A percentile compares a stretch with the other conserved stretches of the same genome.
These are phyloP conservation scores for Starmerella apicola DNA, from an alignment of 805 yeast species.

Conservation along the genomic window DNA sequence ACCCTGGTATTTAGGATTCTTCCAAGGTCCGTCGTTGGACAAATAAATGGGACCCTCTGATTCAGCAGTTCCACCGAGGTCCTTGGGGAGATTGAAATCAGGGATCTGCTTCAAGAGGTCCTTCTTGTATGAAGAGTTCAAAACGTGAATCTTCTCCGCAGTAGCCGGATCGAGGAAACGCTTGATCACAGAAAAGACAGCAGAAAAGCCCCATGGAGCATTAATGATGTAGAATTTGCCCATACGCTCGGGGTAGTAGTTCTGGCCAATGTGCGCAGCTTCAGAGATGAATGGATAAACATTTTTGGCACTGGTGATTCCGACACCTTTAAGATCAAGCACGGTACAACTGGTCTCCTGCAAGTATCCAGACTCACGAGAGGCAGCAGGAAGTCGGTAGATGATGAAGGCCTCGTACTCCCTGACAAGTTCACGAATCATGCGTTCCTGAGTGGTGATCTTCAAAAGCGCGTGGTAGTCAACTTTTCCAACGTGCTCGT, in stretches of 20 bases:
- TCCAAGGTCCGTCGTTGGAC: constrained; percentile 95
- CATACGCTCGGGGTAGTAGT: constrained; percentile 98
- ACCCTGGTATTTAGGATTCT: constrained; percentile 75
- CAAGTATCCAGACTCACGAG: constrained; percentile 62
- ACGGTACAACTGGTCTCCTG: constrained; percentile 96
- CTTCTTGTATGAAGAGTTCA: constrained; percentile 64
- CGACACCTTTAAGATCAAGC: constrained; percentile 87
- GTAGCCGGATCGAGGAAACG: constrained; percentile 96
- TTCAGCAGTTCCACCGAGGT: constrained; percentile 76
- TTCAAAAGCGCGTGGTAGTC: constrained; percentile 83
- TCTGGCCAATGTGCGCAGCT: constrained; percentile 89
- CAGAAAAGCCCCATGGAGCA: constrained; percentile 94
- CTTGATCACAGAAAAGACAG: constrained; percentile 83
- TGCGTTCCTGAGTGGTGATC: constrained; percentile 88
- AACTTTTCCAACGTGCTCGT: constrained; percentile 87
- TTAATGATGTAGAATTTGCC: constrained; percentile 92
- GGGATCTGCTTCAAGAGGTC: constrained; percentile 89
- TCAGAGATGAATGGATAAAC: constrained; percentile 82
- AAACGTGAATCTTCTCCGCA: constrained; percentile 82
- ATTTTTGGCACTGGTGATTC: constrained; percentile 68
- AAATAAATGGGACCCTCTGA: constrained; percentile 61
- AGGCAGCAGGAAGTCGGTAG: constrained; percentile 85
- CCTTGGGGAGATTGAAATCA: constrained; percentile 76
- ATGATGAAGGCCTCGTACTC: constrained; percentile 85
- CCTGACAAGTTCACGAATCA: constrained; percentile 93